Evolutionary conservation across 116 monocot species (phyloP).

Genomic region (Dioscorea cayenensis): DNA sequence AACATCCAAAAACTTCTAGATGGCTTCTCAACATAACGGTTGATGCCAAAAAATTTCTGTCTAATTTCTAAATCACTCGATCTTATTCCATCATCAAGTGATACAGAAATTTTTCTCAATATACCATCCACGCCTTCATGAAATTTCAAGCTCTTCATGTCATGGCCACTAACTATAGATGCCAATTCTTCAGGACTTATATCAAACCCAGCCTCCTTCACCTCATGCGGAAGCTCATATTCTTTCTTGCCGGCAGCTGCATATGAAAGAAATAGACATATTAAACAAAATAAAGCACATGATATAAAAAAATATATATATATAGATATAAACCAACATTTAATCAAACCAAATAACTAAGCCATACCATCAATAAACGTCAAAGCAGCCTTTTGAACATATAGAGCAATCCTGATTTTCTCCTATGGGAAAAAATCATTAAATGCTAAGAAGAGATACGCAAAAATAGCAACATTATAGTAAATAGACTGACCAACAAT

Average conservation of each 20-base stretch:
- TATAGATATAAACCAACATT: not conserved
- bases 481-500: not conserved
- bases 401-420: constrained; percentile 49
- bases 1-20: constrained; percentile 54
- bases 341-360: not conserved
- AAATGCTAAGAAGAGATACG: not conserved
- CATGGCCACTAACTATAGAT: constrained; percentile 39
- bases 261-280: not conserved
- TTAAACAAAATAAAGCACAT: not conserved
- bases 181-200: constrained; percentile 58
- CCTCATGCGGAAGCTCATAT: constrained; percentile 16
- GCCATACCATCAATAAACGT: constrained; percentile 54
- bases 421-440: constrained; percentile 25
- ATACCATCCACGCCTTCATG: constrained; percentile 53
- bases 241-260: constrained; percentile 22
- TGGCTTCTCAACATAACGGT: constrained; percentile 48
- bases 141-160: constrained; percentile 25
- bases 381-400: constrained; percentile 60
- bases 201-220: constrained; percentile 40
- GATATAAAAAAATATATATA: not conserved
- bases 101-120: constrained; percentile 27
- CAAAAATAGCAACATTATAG: not conserved
- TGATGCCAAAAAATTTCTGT: constrained; percentile 48
- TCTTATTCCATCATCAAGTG: constrained; percentile 29
- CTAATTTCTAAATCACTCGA: constrained; percentile 27